Evolutionary conservation across 495 filamentous ascomycete species (phyloP).

Genomic region (Daldinia bambusicola): DNA sequence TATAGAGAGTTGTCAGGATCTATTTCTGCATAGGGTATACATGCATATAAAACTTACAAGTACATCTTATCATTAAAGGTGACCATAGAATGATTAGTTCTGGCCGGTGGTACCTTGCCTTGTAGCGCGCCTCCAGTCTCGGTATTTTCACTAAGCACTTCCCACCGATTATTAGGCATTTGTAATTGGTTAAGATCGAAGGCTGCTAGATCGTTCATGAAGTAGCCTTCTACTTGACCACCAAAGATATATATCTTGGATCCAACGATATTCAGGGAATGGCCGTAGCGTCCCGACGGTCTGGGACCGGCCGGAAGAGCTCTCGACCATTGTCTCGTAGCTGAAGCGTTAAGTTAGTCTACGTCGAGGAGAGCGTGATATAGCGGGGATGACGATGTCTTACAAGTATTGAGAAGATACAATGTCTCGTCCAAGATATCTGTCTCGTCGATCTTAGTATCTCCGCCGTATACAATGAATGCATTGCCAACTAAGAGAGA

Average conservation of each 20-base stretch:
- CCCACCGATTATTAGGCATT: slow-evolving; percentile 89
- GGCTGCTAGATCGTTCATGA: slow-evolving; percentile 97
- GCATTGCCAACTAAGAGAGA: slow-evolving; percentile 97
- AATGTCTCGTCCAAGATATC: slow-evolving; percentile 94
- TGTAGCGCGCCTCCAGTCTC: slow-evolving; percentile 72
- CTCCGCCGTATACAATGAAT: slow-evolving; percentile 98
- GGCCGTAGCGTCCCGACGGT: slow-evolving; percentile 92
- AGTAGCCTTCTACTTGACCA: slow-evolving; percentile 95
- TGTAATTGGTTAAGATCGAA: slow-evolving; percentile 97
- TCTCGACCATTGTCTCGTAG: slow-evolving; percentile 97
- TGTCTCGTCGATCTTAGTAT: slow-evolving; percentile 94
- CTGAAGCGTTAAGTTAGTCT: slow-evolving; percentile 59
- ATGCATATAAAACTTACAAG: slow-evolving; percentile 68
- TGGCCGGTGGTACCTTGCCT: slow-evolving; percentile 82
- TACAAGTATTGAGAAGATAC: slow-evolving; percentile 98
- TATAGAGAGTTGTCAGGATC: slow-evolving; percentile 38
- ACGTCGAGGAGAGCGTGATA: slow-evolving; percentile 9
- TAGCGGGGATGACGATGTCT: slow-evolving; percentile 49
- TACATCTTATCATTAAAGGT: slow-evolving; percentile 95
- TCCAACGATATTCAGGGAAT: slow-evolving; percentile 94
- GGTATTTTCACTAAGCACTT: slow-evolving; percentile 82
- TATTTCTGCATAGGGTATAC: not conserved
- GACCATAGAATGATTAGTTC: slow-evolving; percentile 94
- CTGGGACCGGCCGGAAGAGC: slow-evolving; percentile 84
- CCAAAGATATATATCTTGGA: slow-evolving; percentile 98